Percentiles rank a stretch among this genome's conserved stretches.
Evolutionary conservation across 768 basidiomycete genomes (phyloP).

Genomic region (Suillus bovinus): DNA sequence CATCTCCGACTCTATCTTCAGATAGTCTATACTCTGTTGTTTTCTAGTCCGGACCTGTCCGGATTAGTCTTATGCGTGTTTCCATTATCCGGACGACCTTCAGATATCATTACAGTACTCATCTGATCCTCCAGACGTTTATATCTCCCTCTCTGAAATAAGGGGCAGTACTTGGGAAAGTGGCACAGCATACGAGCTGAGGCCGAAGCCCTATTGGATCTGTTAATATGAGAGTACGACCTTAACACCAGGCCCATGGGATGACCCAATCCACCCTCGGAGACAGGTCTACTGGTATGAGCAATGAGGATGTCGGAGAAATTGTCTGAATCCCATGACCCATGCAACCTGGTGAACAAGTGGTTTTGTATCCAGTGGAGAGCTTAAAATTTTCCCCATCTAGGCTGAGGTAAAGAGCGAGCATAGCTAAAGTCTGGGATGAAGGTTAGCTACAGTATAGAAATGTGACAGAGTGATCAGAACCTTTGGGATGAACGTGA

Average conservation of each 20-base stretch:
- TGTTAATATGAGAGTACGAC: too few species aligned
- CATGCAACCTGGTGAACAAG: not conserved
- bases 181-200: too few species aligned
- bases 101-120: too few species aligned
- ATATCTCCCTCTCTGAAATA: too few species aligned
- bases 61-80: too few species aligned
- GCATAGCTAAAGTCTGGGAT: not conserved
- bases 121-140: too few species aligned
- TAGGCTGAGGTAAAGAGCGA: not conserved
- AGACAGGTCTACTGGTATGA: not conserved
- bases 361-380: not conserved
- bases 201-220: too few species aligned
- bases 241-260: not conserved
- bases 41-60: too few species aligned
- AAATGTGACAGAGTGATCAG: not conserved
- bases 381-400: not conserved
- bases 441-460: not conserved
- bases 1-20: too few species aligned
- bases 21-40: too few species aligned
- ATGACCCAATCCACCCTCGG: not conserved
- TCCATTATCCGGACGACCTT: too few species aligned
- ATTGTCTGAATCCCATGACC: not conserved
- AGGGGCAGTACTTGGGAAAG: too few species aligned
- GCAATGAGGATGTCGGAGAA: not conserved
- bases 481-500: not conserved